Percentiles rank a stretch among this genome's conserved stretches.
Evolutionary conservation across 169 alveolate genomes (phyloP).

Genomic region (Plasmodium reichenowi): DNA sequence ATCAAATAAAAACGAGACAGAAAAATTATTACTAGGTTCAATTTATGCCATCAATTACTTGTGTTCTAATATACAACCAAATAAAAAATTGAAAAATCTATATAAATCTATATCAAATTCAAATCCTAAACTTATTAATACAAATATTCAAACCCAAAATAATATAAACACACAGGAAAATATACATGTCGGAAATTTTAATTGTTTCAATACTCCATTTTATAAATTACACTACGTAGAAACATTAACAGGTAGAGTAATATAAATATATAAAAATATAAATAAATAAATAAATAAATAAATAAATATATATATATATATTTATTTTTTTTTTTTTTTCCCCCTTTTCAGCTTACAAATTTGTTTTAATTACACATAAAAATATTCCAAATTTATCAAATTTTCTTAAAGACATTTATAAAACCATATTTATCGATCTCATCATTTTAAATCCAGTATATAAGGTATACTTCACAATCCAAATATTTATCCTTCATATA

Average conservation of each 20-base stretch:
- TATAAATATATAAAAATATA: not conserved
- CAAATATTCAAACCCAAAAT: conserved; percentile 34
- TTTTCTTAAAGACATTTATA: conserved; percentile 59
- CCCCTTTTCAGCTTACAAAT: conserved; percentile 48
- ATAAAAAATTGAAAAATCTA: conserved; percentile 58
- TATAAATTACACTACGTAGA: conserved; percentile 70
- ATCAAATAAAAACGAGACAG: conserved; percentile 36
- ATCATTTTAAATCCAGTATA: conserved; percentile 61
- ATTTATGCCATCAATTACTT: conserved; percentile 69
- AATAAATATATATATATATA: not conserved
- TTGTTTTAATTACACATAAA: conserved; percentile 61
- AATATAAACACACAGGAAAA: conserved; percentile 34
- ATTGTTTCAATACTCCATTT: conserved; percentile 60
- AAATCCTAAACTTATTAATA: conserved; percentile 28
- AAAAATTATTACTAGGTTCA: conserved; percentile 57
- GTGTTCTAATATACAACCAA: conserved; percentile 76
- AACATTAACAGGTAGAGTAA: conserved; percentile 43
- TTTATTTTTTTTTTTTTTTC: conserved; percentile 21
- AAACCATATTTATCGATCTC: conserved; percentile 57
- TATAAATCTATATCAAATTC: conserved; percentile 29
- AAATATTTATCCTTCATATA: not conserved
- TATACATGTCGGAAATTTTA: conserved; percentile 65
- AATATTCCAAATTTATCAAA: conserved; percentile 47
- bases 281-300: not conserved
- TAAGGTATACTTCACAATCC: conserved; percentile 1